Base-by-base conservation (phyloP, 371 early-diverging fungal species). In the Mucor plumbeus region DNA sequence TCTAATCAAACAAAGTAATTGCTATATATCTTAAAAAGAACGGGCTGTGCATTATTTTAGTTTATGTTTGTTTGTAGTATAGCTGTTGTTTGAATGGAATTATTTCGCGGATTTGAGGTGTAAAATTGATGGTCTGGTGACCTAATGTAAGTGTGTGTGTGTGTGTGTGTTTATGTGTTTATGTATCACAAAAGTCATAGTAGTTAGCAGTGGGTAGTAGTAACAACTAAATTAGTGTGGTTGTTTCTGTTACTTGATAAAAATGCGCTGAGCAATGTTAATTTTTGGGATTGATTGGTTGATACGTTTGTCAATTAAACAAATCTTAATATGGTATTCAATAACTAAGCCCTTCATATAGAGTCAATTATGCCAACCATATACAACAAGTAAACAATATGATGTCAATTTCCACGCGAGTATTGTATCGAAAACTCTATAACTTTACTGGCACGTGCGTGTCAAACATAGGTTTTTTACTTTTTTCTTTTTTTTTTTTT, bases 391-490 rank as follows among this genome's bases (percentile, higher is more conserved):
- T n/a, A 44, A 43, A 43, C 17, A 17, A 44, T 17, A n/a, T 17
- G 11, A 26, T 21, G 50, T 21, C 50, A 50, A 50, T 7, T 21
- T 11, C 26, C 63, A 62, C 63, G 63, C 63, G 63, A 62, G 63
- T 35, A 26, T 53, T 26, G 36, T 31, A 26, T 26, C 26, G 26
- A 26, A 26, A 26, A 26, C 26, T 26, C 50, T 62, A 5, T 53
- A 1, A 15, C 15, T 55, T 7, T 21, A n/a, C 35, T 53, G 63
- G 63, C 63, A 62, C 63, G 63, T 62, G 63, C 63, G 63, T 61
- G 61, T 61, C 61, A 61, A 61, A 61, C 61, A 38, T 13, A 34
- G 50, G 26, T 36, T 38, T 44, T 38, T 38, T n/a, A 3, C 26
- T 3, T 26, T 3, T 50, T 50, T 19, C 8, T 5, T 19, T 50